Percentiles rank a stretch among this genome's conserved stretches.
phyloP scores from a whole-genome alignment of 805 yeast genomes.

The Lipomyces yamadae region DNA sequence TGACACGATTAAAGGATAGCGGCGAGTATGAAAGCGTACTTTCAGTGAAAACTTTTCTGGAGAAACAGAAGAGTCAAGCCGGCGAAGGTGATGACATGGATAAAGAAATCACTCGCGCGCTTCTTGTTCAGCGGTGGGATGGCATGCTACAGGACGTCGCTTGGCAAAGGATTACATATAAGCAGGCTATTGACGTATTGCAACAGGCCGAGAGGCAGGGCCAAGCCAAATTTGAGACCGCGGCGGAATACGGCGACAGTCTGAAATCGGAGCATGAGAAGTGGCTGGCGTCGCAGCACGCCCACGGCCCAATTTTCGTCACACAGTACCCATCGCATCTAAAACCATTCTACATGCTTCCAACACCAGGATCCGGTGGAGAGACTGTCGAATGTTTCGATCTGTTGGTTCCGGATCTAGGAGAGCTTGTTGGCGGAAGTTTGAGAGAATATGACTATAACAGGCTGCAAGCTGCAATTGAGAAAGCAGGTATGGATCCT shows the following conservation, averaged over 20 bases:
- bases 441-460: conserved; percentile 75
- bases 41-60: conserved; percentile 14
- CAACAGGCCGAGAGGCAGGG: conserved; percentile 44
- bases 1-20: conserved; percentile 28
- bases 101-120: conserved; percentile 25
- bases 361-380: conserved; percentile 46
- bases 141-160: conserved; percentile 48
- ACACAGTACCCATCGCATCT: conserved; percentile 79
- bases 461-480: conserved; percentile 56
- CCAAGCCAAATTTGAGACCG: conserved; percentile 49
- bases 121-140: conserved; percentile 62
- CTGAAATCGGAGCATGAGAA: conserved; percentile 88
- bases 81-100: conserved; percentile 17
- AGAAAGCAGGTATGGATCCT: conserved; percentile 58
- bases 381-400: conserved; percentile 89
- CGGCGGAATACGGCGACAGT: conserved; percentile 71
- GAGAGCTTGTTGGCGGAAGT: conserved; percentile 95
- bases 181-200: conserved; percentile 69
- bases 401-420: conserved; percentile 84
- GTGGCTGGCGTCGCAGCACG: conserved; percentile 74
- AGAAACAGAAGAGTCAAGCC: conserved; percentile 9
- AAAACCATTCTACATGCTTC: conserved; percentile 93
- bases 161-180: conserved; percentile 78
- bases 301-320: conserved; percentile 79
- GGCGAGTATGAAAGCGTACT: conserved; percentile 20